These are phyloP conservation scores for Xerocomellus dryophilus DNA, from an alignment of 768 basidiomycete species.

Conservation along the genomic window DNA sequence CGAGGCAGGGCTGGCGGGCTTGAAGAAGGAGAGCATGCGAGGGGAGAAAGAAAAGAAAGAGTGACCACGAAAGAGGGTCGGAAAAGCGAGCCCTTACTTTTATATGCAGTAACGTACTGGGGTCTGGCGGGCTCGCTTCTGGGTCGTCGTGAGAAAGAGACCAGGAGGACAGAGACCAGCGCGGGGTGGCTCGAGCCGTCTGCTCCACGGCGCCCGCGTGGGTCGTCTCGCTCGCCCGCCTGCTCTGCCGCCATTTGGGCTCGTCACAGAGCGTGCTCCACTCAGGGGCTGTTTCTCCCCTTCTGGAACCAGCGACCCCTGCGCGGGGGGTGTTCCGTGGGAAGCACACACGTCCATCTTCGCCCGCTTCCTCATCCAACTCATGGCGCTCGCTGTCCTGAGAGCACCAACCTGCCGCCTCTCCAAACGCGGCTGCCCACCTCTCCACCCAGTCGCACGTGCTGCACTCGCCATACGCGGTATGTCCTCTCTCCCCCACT, in stretches of 20 bases:
- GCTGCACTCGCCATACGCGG: conserved; percentile 44
- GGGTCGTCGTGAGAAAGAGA: conserved; percentile 23
- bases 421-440: conserved; percentile 30
- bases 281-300: conserved; percentile 12
- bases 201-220: not conserved
- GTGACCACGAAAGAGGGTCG: conserved; percentile 1
- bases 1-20: conserved; percentile 4
- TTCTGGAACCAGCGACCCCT: conserved; percentile 4
- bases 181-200: not conserved
- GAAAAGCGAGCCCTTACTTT: conserved; percentile 12
- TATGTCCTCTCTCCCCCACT: conserved; percentile 18
- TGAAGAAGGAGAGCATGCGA: conserved; percentile 29
- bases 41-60: not conserved
- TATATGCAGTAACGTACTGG: conserved; percentile 24
- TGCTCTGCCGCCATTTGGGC: not conserved
- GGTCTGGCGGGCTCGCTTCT: conserved; percentile 13
- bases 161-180: not conserved
- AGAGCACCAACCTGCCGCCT: conserved; percentile 33
- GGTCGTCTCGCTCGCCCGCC: not conserved
- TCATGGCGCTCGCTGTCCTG: conserved; percentile 46
- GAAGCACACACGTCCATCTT: not conserved
- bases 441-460: conserved; percentile 20
- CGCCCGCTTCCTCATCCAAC: not conserved
- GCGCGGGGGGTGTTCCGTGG: conserved; percentile 15
- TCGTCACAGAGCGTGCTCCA: not conserved